A percentile compares a stretch with the other conserved stretches of the same genome.
Conservation (phyloP, 352 stramenopile species). For the Sclerospora graminicola region DNA sequence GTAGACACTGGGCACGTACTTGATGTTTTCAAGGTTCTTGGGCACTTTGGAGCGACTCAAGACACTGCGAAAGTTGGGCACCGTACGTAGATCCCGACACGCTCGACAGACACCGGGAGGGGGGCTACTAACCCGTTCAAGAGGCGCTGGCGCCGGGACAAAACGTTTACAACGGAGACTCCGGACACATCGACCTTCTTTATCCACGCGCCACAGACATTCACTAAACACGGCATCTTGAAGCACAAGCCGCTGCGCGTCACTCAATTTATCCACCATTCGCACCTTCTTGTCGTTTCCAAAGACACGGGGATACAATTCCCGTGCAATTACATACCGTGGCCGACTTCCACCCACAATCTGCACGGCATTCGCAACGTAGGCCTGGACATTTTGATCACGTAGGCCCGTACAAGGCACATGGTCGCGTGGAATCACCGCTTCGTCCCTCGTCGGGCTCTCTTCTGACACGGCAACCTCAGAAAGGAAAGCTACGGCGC, state of each 20-base stretch:
- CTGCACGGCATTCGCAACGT: slow-evolving; percentile 54
- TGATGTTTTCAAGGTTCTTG: slow-evolving; percentile 72
- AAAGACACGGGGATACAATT: slow-evolving; percentile 61
- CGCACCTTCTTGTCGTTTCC: slow-evolving; percentile 42
- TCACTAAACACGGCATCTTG: slow-evolving; percentile 71
- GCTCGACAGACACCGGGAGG: slow-evolving; percentile 45
- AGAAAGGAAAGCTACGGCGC: slow-evolving; percentile 19
- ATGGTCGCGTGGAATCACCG: slow-evolving; percentile 20
- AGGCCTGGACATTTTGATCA: slow-evolving; percentile 49
- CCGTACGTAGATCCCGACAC: slow-evolving; percentile 50
- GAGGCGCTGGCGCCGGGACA: slow-evolving; percentile 18
- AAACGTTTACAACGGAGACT: slow-evolving; percentile 56
- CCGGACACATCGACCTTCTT: slow-evolving; percentile 55
- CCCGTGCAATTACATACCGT: slow-evolving; percentile 71
- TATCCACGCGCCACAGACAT: slow-evolving; percentile 74
- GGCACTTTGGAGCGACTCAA: slow-evolving; percentile 57
- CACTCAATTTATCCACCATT: slow-evolving; percentile 46
- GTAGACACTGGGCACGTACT: slow-evolving; percentile 66
- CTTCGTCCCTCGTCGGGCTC: slow-evolving; percentile 5
- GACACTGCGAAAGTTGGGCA: slow-evolving; percentile 70
- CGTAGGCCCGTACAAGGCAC: slow-evolving; percentile 54
- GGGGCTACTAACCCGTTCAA: slow-evolving; percentile 10
- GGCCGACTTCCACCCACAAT: slow-evolving; percentile 65
- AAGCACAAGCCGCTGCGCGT: slow-evolving; percentile 42
- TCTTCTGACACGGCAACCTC: slow-evolving; percentile 7